These are phyloP conservation scores for Russula sp. DNA, from an alignment of 768 basidiomycete species.

Conservation along the genomic window DNA sequence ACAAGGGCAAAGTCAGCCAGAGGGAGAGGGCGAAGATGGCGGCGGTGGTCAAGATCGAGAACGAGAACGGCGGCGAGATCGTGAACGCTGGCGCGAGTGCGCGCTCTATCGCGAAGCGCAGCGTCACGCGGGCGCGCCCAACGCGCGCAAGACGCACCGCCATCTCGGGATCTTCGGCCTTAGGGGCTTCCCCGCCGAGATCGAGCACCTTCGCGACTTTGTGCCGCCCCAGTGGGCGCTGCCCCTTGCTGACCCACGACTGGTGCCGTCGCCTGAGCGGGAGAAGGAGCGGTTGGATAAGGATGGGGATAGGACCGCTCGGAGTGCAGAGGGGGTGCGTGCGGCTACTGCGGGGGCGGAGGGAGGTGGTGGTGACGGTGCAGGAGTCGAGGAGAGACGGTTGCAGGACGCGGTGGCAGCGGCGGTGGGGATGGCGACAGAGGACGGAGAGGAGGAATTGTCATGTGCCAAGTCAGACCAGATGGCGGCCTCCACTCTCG, in stretches of 20 bases:
- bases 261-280: neutral
- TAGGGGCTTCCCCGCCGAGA: slow-evolving; percentile 39
- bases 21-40: slow-evolving; percentile 13
- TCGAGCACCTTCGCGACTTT: slow-evolving; percentile 47
- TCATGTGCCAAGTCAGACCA: slow-evolving; percentile 6
- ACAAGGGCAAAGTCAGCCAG: too few relatives aligned
- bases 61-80: neutral
- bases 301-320: too few relatives aligned
- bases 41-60: neutral
- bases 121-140: slow-evolving; percentile 38
- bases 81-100: slow-evolving; percentile 10
- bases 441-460: neutral
- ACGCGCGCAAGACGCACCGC: slow-evolving; percentile 43
- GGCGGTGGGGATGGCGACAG: neutral
- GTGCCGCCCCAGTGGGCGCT: slow-evolving; percentile 46
- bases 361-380: neutral
- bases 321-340: neutral
- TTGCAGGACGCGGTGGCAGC: neutral
- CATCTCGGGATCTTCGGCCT: slow-evolving; percentile 54
- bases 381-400: neutral
- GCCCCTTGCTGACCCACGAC: slow-evolving; percentile 6
- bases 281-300: neutral
- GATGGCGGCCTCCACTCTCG: neutral
- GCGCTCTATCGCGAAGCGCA: slow-evolving; percentile 43
- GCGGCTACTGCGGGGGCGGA: too few relatives aligned